Evolutionary conservation across 768 basidiomycete genomes (phyloP).

Genomic region (Trametes cingulata): DNA sequence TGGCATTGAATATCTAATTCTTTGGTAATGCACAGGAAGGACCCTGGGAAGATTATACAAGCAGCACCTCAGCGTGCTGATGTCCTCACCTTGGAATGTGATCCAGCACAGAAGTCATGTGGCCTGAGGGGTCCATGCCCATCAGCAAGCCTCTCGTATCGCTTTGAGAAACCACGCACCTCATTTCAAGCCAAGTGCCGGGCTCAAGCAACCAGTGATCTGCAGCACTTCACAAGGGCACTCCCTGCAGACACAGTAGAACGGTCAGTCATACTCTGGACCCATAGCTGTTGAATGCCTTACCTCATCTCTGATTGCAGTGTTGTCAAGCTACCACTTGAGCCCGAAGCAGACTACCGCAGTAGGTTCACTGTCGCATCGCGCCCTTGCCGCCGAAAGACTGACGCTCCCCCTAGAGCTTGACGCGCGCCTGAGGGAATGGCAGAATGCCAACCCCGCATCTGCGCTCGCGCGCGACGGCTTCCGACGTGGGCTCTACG

Average conservation of each 20-base stretch:
- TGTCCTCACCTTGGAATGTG: slow-evolving; percentile 34
- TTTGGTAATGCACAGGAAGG: slow-evolving; percentile 15
- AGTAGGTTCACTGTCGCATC: slow-evolving; percentile 36
- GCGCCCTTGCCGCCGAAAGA: neutral
- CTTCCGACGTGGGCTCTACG: slow-evolving; percentile 54
- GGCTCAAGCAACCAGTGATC: slow-evolving; percentile 42
- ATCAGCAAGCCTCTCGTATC: slow-evolving; percentile 31
- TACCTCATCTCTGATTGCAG: slow-evolving; percentile 35
- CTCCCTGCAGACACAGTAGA: slow-evolving; percentile 53
- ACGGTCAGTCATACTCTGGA: slow-evolving; percentile 42
- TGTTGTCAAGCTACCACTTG: slow-evolving; percentile 59
- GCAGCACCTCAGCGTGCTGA: neutral
- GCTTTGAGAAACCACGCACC: slow-evolving; percentile 36
- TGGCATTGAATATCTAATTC: neutral
- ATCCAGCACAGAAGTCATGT: slow-evolving; percentile 36
- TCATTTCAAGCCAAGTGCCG: slow-evolving; percentile 52
- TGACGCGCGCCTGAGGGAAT: slow-evolving; percentile 53
- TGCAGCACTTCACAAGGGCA: slow-evolving; percentile 70
- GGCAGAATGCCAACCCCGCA: slow-evolving; percentile 59
- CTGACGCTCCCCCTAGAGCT: slow-evolving; percentile 33
- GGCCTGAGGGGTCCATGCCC: slow-evolving; percentile 31
- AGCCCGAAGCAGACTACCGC: slow-evolving; percentile 62
- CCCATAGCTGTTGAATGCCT: neutral
- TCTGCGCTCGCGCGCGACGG: slow-evolving; percentile 56
- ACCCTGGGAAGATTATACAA: slow-evolving; percentile 35